Evolutionary conservation across 2,329 filamentous ascomycete species (phyloP).

Genomic region (Truncatella angustata): DNA sequence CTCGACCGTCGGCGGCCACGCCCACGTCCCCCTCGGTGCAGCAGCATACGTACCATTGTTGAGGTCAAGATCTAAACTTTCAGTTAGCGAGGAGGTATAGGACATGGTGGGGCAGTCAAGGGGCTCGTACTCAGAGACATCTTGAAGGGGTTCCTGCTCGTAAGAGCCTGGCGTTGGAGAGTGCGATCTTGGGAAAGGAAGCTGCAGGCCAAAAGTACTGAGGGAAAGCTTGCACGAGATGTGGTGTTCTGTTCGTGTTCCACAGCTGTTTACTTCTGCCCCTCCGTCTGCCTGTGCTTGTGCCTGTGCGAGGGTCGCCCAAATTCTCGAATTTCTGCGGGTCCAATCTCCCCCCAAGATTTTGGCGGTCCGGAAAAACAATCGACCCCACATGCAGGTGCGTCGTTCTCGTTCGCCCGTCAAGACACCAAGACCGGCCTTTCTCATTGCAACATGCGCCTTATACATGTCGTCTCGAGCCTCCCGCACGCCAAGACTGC

Average conservation of each 20-base stretch:
- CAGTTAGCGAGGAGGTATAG: slow-evolving; percentile 19
- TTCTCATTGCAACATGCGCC: neutral
- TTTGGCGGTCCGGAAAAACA: slow-evolving; percentile 9
- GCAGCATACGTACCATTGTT: slow-evolving; percentile 65
- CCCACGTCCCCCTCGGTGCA: no score
- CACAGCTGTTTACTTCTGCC: slow-evolving; percentile 7
- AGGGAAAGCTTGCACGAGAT: no score
- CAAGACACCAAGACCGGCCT: neutral
- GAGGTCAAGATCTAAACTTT: slow-evolving; percentile 70
- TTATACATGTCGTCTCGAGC: neutral
- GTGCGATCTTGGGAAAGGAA: neutral
- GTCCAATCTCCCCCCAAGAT: neutral
- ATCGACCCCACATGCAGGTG: neutral
- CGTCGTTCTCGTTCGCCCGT: neutral
- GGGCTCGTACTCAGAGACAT: slow-evolving; percentile 58
- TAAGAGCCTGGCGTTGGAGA: slow-evolving; percentile 26
- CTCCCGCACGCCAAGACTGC: no score
- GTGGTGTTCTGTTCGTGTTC: neutral
- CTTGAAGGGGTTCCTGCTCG: slow-evolving; percentile 32
- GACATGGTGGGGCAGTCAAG: no score
- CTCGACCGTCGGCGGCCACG: slow-evolving; percentile 12
- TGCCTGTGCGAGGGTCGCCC: neutral
- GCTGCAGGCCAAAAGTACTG: neutral
- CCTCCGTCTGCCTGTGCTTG: slow-evolving; percentile 10
- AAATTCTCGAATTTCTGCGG: slow-evolving; percentile 11